Base-by-base conservation (phyloP, 345 rosid genomes). In the Firmiana major region DNA sequence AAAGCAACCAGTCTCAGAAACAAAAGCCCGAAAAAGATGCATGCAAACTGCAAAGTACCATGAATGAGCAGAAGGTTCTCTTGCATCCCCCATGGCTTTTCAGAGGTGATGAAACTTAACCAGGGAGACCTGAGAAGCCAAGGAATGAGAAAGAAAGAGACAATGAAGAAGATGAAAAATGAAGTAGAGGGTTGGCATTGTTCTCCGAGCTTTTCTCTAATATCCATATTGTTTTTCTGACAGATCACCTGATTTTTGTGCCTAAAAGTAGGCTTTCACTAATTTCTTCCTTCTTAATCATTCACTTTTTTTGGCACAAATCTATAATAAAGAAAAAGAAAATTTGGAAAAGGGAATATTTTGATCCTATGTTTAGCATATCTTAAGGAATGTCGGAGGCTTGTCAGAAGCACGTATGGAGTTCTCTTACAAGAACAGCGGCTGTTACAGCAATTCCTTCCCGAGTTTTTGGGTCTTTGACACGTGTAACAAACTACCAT, bases 211-310 rank as follows among this genome's bases (percentile, higher is more conserved):
- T 45, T 55, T 69, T 70, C 53, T 42, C 55, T 40, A 53, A 76
- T 28, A 63, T 36, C 71, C 73, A 38, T 28, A 36, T 54, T 13
- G 54, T 43, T 13, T 77, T 26, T 55, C 58, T 24, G 51, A 43
- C 71, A 77, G 62, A 76, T 57, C 36, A 69, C 77, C 83, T 57
- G n/a, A 63, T 77, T 78, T 64, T 79, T 7, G 53, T 74, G 84
- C 83, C 19, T 13, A 16, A 74, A 77, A 79, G 19, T 68, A 80
- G 83, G 79, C 51, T 70, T 49, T 54, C 65, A 55, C 43, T 63
- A 76, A 68, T 73, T 62, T 40, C 70, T 48, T 63, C 70, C 51
- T 74, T 46, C 57, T 26, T 40, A 60, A 60, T 60, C 77, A 60
- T 60, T 75, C 68, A 10, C 58, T 16, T 43, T 22, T 74, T 42